Percentiles rank a stretch among this genome's conserved stretches.
phyloP scores from a whole-genome alignment of 73 alveolate species.

The Stentor roeselii region DNA sequence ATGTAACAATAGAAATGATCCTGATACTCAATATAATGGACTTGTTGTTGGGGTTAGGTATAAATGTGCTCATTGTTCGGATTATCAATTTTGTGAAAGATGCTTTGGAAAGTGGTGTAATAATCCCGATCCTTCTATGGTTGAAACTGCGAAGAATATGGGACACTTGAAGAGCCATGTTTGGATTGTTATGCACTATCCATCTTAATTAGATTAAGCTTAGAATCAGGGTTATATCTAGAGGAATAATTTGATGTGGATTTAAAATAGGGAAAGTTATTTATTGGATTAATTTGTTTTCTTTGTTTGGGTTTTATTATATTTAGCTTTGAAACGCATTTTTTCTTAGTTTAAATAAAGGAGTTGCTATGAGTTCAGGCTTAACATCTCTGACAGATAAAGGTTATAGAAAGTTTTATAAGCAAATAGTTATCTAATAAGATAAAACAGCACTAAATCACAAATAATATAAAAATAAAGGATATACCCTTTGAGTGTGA shows the following conservation, averaged over 20 bases:
- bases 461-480: slow-evolving; percentile 14
- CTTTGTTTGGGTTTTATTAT: background rate
- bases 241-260: too few species aligned
- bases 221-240: background rate
- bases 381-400: too few species aligned
- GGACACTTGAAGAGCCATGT: background rate
- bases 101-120: slow-evolving; percentile 23
- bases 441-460: too few species aligned
- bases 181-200: background rate
- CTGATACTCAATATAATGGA: slow-evolving; percentile 27
- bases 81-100: slow-evolving; percentile 35
- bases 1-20: slow-evolving; percentile 12
- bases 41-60: slow-evolving; percentile 31
- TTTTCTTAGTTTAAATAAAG: too few species aligned
- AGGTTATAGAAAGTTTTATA: too few species aligned
- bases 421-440: too few species aligned
- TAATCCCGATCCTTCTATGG: background rate
- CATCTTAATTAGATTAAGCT: background rate
- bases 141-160: background rate
- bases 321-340: too few species aligned
- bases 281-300: too few species aligned
- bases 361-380: too few species aligned
- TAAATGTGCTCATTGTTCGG: slow-evolving; percentile 45
- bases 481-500: slow-evolving; percentile 15
- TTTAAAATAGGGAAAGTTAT: too few species aligned